Percentiles rank a stretch among this genome's conserved stretches.
Evolutionary conservation across 1,284 basidiomycete genomes (phyloP).

Genomic region (Ustanciosporium gigantosporum): DNA sequence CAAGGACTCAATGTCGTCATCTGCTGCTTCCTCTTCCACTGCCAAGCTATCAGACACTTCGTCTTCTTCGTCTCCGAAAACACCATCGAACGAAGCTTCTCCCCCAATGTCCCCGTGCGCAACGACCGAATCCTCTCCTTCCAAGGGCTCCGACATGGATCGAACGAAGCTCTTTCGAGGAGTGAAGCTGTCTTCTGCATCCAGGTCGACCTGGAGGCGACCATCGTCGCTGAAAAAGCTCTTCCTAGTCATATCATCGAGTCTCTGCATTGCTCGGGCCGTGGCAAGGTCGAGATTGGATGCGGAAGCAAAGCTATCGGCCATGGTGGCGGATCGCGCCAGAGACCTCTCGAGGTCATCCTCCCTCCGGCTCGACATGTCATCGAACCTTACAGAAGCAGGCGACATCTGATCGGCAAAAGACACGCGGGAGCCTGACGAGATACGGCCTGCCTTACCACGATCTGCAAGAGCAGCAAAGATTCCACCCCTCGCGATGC

Average conservation of each 20-base stretch:
- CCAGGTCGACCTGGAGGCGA: slow-evolving; percentile 14
- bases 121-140: slow-evolving; percentile 13
- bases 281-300: slow-evolving; percentile 17
- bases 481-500: slow-evolving; percentile 27
- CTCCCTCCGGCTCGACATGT: slow-evolving; percentile 27
- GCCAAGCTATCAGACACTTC: slow-evolving; percentile 25
- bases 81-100: slow-evolving; percentile 5
- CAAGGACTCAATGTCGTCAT: too few relatives aligned
- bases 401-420: slow-evolving; percentile 23
- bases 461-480: slow-evolving; percentile 33
- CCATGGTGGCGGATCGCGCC: not conserved
- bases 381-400: slow-evolving; percentile 14
- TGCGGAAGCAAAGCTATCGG: slow-evolving; percentile 17
- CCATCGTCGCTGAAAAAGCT: slow-evolving; percentile 36
- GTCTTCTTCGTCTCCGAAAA: slow-evolving; percentile 11
- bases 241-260: slow-evolving; percentile 31
- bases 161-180: slow-evolving; percentile 6
- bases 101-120: slow-evolving; percentile 22
- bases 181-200: slow-evolving; percentile 6
- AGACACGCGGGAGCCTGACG: slow-evolving; percentile 27
- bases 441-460: slow-evolving; percentile 11
- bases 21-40: slow-evolving; percentile 4
- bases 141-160: slow-evolving; percentile 30
- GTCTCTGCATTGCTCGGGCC: slow-evolving; percentile 15
- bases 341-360: slow-evolving; percentile 26